phyloP scores from a whole-genome alignment of 345 rosid genomes.

The Melastoma malabathricum region DNA sequence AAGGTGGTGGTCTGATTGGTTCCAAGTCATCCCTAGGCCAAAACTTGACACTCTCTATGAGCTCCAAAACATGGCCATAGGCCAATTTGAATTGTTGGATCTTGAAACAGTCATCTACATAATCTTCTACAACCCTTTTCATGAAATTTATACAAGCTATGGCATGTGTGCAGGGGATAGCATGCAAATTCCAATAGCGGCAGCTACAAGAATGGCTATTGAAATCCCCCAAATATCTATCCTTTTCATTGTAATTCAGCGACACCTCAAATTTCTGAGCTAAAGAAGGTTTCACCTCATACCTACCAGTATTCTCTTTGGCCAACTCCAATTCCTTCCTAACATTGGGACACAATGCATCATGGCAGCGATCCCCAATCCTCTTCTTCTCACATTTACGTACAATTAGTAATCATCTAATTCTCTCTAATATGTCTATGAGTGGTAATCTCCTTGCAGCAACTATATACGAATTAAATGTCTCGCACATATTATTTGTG shows the following conservation, averaged over 20 bases:
- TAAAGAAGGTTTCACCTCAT: too few relatives aligned
- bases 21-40: too few relatives aligned
- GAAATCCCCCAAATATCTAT: too few relatives aligned
- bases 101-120: background rate
- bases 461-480: background rate
- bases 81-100: background rate
- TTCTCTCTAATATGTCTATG: slow-evolving; percentile 1
- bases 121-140: background rate
- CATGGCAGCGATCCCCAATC: too few relatives aligned
- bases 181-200: background rate
- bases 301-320: too few relatives aligned
- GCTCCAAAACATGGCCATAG: background rate
- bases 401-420: background rate
- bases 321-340: too few relatives aligned
- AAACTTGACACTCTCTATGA: background rate
- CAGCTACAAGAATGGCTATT: background rate
- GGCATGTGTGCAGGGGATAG: slow-evolving; percentile 2
- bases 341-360: too few relatives aligned
- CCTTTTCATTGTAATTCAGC: background rate
- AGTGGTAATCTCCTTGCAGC: background rate
- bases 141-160: background rate
- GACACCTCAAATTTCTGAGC: background rate
- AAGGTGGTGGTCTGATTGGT: too few relatives aligned
- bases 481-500: too few relatives aligned
- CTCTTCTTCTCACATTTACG: too few relatives aligned